These are phyloP conservation scores for Lepidium didymum DNA, from an alignment of 345 rosid genomes.

Conservation along the genomic window DNA sequence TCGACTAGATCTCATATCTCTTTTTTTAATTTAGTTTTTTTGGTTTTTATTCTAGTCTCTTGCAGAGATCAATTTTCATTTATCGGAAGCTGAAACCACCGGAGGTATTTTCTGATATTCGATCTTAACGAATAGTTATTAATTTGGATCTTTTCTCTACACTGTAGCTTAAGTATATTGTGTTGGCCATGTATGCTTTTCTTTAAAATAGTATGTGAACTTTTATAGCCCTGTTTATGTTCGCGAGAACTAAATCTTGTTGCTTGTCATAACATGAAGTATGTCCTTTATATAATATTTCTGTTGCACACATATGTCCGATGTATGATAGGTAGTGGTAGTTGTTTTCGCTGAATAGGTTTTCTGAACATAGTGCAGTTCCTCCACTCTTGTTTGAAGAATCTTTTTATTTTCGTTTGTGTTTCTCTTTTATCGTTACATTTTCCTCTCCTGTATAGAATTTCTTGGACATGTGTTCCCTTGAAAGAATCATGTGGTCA, in stretches of 20 bases:
- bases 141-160: constrained; percentile 8
- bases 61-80: constrained; percentile 71
- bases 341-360: constrained; percentile 1
- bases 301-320: not conserved
- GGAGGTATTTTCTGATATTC: constrained; percentile 55
- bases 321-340: not conserved
- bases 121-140: not conserved
- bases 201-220: not conserved
- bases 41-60: constrained; percentile 64
- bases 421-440: not conserved
- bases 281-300: constrained; percentile 5
- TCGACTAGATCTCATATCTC: constrained; percentile 23
- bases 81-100: constrained; percentile 67
- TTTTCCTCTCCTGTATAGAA: not conserved
- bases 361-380: not conserved
- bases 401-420: not conserved
- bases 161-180: not conserved
- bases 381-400: not conserved
- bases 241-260: not conserved
- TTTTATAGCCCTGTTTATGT: not conserved
- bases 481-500: not conserved
- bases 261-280: not conserved
- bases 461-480: not conserved
- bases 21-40: constrained; percentile 32
- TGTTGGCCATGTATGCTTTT: constrained; percentile 1